Evolutionary conservation across 2,329 filamentous ascomycete species (phyloP).

Genomic region (Whalleya microplaca): DNA sequence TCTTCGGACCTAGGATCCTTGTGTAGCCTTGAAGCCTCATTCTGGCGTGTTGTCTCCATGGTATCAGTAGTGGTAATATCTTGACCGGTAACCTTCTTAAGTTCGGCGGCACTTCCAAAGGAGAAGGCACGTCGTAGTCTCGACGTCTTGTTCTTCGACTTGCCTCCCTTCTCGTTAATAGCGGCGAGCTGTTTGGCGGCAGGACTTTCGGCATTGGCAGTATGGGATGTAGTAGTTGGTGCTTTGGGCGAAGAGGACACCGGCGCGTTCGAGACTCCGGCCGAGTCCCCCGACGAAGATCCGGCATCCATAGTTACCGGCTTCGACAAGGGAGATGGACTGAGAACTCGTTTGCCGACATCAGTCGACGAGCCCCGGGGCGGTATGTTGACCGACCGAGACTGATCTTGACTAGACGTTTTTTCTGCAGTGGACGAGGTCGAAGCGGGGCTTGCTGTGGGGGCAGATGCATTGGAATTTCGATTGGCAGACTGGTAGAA

Average conservation of each 20-base stretch:
- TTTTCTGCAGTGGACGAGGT: constrained; percentile 50
- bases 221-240: constrained; percentile 33
- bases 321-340: constrained; percentile 75
- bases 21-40: constrained; percentile 61
- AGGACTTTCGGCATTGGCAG: constrained; percentile 58
- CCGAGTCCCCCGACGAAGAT: constrained; percentile 48
- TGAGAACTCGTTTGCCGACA: constrained; percentile 65
- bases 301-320: constrained; percentile 66
- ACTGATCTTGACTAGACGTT: constrained; percentile 54
- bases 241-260: constrained; percentile 38
- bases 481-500: constrained; percentile 62
- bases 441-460: constrained; percentile 58
- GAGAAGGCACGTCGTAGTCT: constrained; percentile 90
- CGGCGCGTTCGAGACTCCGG: constrained; percentile 36
- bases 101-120: constrained; percentile 92
- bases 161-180: constrained; percentile 80
- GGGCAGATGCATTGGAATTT: constrained; percentile 51
- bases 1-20: constrained; percentile 67
- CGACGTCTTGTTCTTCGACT: constrained; percentile 82
- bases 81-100: constrained; percentile 73
- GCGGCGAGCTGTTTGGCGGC: constrained; percentile 85
- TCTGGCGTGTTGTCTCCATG: constrained; percentile 28
- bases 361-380: constrained; percentile 67
- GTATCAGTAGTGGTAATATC: constrained; percentile 46
- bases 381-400: constrained; percentile 61